Percentiles rank a stretch among this genome's conserved stretches.
Evolutionary conservation across 1,284 basidiomycete genomes (phyloP).

Genomic region (Ceratobasidium sp.): DNA sequence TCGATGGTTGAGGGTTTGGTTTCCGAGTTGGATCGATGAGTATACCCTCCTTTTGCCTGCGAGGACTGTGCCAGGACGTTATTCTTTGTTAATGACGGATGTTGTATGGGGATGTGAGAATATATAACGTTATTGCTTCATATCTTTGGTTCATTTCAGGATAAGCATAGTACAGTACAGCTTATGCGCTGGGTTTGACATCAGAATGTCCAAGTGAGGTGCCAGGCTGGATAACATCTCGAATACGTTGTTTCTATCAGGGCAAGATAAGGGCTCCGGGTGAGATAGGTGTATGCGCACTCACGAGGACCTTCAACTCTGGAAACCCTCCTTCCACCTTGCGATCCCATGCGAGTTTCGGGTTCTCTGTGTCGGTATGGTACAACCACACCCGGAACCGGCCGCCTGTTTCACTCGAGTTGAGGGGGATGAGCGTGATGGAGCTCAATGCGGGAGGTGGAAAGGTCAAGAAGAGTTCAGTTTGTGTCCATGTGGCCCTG

Average conservation of each 20-base stretch:
- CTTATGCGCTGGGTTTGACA: slow-evolving; percentile 45
- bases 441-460: slow-evolving; percentile 70
- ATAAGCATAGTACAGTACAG: background rate
- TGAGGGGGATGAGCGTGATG: slow-evolving; percentile 75
- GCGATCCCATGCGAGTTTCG: slow-evolving; percentile 71
- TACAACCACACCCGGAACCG: slow-evolving; percentile 84
- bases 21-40: slow-evolving; percentile 36
- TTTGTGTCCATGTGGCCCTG: slow-evolving; percentile 85
- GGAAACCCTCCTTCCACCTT: slow-evolving; percentile 90
- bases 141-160: background rate
- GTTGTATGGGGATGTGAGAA: slow-evolving; percentile 9
- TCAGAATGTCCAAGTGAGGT: slow-evolving; percentile 85
- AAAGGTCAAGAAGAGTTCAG: slow-evolving; percentile 87
- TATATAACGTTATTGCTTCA: slow-evolving; percentile 33
- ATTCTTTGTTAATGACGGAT: slow-evolving; percentile 21
- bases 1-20: slow-evolving; percentile 25
- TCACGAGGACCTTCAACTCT: slow-evolving; percentile 79
- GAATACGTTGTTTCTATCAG: slow-evolving; percentile 79
- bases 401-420: slow-evolving; percentile 80
- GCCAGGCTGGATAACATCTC: slow-evolving; percentile 78
- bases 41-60: slow-evolving; percentile 5
- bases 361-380: slow-evolving; percentile 51
- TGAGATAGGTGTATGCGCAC: slow-evolving; percentile 47
- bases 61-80: slow-evolving; percentile 22
- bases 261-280: background rate